Conservation (phyloP, 148 eudicot species). For the Amaranthus cruentus region DNA sequence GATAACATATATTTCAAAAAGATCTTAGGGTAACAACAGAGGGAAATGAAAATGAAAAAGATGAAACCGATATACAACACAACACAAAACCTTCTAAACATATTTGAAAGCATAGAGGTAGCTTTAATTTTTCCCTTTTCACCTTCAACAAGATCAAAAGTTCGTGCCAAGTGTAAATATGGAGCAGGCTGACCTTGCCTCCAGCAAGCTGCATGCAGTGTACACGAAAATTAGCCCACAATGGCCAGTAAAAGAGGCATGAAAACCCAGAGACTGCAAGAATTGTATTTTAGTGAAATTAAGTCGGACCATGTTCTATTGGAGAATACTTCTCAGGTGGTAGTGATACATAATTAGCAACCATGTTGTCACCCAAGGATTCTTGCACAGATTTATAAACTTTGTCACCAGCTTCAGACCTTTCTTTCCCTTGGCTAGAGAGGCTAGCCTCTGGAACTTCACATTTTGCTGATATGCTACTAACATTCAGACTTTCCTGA, state of each 20-base stretch:
- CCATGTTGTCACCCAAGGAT: slow-evolving; percentile 24
- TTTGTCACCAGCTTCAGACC: slow-evolving; percentile 25
- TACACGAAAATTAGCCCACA: slow-evolving; percentile 17
- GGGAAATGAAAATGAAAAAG: background rate
- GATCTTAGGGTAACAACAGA: background rate
- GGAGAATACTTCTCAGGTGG: slow-evolving; percentile 76
- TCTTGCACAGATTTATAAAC: slow-evolving; percentile 22
- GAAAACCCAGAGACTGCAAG: background rate
- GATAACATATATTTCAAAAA: background rate
- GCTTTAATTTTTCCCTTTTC: slow-evolving; percentile 96
- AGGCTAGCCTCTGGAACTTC: slow-evolving; percentile 25
- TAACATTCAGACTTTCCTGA: slow-evolving; percentile 22
- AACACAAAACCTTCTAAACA: slow-evolving; percentile 85
- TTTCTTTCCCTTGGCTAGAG: slow-evolving; percentile 31
- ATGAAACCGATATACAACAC: slow-evolving; percentile 6
- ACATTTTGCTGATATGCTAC: slow-evolving; percentile 23
- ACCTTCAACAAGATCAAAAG: slow-evolving; percentile 81
- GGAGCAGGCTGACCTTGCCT: slow-evolving; percentile 81
- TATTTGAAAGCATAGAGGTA: slow-evolving; percentile 88
- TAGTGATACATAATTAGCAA: slow-evolving; percentile 42
- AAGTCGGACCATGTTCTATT: slow-evolving; percentile 68
- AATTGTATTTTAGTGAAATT: background rate
- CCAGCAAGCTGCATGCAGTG: slow-evolving; percentile 82
- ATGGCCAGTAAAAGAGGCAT: background rate
- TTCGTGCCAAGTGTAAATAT: slow-evolving; percentile 77